These are phyloP conservation scores for Zymoseptoria ardabiliae DNA, from an alignment of 2,329 filamentous ascomycete genomes.

Conservation along the genomic window DNA sequence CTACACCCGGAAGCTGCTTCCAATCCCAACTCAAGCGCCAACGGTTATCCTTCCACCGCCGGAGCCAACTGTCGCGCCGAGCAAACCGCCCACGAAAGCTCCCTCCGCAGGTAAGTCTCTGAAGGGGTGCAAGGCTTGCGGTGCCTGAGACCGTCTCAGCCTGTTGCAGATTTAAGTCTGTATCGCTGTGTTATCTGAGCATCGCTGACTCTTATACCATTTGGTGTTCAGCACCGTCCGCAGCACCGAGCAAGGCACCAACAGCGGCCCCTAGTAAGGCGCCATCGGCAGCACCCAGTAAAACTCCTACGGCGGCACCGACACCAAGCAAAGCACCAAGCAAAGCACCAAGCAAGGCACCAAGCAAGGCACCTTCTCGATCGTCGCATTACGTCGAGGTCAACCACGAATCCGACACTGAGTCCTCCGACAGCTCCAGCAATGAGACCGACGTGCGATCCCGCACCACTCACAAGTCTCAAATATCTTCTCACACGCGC, in stretches of 20 bases:
- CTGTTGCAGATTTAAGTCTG: no score
- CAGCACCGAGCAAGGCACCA: constrained; percentile 12
- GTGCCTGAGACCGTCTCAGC: no score
- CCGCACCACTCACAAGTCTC: constrained; percentile 3
- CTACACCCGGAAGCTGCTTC: constrained; percentile 14
- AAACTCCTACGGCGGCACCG: constrained; percentile 7
- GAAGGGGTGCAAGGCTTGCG: no score
- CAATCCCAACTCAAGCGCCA: constrained; percentile 10
- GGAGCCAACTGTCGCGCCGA: constrained; percentile 3
- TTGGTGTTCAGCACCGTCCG: no score
- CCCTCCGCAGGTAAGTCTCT: not conserved
- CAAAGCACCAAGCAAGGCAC: constrained; percentile 4
- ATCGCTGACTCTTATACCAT: no score
- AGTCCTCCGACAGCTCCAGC: constrained; percentile 21
- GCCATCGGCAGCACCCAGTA: constrained; percentile 22
- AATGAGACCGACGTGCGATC: constrained; percentile 23
- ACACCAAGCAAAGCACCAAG: constrained; percentile 5
- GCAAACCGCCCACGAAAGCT: constrained; percentile 2
- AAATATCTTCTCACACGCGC: constrained; percentile 14
- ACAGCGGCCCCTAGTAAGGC: constrained; percentile 9
- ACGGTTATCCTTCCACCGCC: constrained; percentile 6
- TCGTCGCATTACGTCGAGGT: constrained; percentile 41
- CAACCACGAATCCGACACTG: constrained; percentile 22
- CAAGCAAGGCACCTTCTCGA: constrained; percentile 7
- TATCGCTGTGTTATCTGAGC: no score